phyloP scores from a whole-genome alignment of 805 yeast species.

The Ogataea salicorniae region DNA sequence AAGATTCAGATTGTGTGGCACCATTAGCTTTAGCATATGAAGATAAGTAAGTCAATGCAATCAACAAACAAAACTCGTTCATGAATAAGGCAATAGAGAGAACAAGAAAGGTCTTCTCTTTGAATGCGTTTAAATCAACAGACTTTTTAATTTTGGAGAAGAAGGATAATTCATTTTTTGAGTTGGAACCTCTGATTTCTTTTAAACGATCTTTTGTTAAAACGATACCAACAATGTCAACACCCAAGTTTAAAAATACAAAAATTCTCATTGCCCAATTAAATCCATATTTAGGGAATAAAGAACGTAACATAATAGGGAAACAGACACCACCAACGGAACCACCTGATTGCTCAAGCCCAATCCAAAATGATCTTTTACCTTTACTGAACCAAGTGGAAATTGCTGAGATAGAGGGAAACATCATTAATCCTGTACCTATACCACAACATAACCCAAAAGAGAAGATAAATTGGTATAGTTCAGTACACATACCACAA shows the following conservation, averaged over 20 bases:
- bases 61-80: constrained; percentile 36
- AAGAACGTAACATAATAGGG: constrained; percentile 46
- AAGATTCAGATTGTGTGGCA: constrained; percentile 37
- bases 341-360: constrained; percentile 44
- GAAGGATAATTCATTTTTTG: constrained; percentile 23
- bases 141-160: constrained; percentile 15
- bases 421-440: constrained; percentile 39
- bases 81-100: constrained; percentile 35
- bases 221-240: constrained; percentile 23
- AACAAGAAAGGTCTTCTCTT: constrained; percentile 33
- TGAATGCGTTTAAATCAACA: constrained; percentile 29
- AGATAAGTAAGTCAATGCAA: constrained; percentile 41
- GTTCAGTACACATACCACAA: constrained; percentile 38
- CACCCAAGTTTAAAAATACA: constrained; percentile 28
- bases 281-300: constrained; percentile 46
- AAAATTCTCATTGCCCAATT: constrained; percentile 55
- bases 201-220: constrained; percentile 34
- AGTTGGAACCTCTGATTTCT: constrained; percentile 24
- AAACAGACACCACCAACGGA: constrained; percentile 60
- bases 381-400: constrained; percentile 38
- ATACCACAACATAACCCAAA: constrained; percentile 37
- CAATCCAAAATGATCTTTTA: constrained; percentile 36
- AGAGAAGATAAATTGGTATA: constrained; percentile 38
- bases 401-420: constrained; percentile 40
- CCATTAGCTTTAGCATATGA: constrained; percentile 50